Base-by-base conservation (phyloP, 805 yeast species). In the Kodamaea restingae region DNA sequence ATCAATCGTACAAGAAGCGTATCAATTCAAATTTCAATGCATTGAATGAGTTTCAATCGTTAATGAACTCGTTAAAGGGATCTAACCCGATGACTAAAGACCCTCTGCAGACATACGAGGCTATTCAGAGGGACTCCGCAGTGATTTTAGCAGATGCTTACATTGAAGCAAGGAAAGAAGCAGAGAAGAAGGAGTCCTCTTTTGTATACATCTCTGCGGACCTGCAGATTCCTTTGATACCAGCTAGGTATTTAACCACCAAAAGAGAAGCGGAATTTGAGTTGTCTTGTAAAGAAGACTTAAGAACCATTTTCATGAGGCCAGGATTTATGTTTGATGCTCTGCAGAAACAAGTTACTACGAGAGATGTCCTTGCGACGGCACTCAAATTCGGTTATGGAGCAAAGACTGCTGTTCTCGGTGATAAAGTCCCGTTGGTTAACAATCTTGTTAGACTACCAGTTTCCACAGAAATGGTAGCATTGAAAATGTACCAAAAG, bases 181-280 rank as follows among this genome's bases (percentile, higher is more conserved):
- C 15, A 8, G 12, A 18, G 4, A 7, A 18, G 5, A 6, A 4
- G 7, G 14, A 30, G 9, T 42, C 47, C 11, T 25, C 76, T 7
- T 81, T 82, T 52, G 87, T 84, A 0, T 88, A 86, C 52, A 72
- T 88, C 2, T 85, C 95, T 0, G 96, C 96, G 1, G 95, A 86
- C 49, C 61, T 69, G 35, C 81, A 81, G 39, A 75, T 78, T 38
- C 88, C 90, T 0, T 60, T 81, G 15, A 62, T 84, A 4, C 91
- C 93, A 1, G 51, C 63, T 0, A 88, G 82, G 1, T 88, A 88
- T 57, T 76, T 88, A 25, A 67, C 71, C 7, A 78, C 93, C 15
- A 88, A 88, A 51, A 65, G 96, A 48, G 78, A 71, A 43, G 91
- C 96, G 0, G 97, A 88, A 55, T 57, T 58, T 17, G 81, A 76